These are phyloP conservation scores for Claviceps pusilla DNA, from an alignment of 2,329 filamentous ascomycete genomes.

Conservation along the genomic window DNA sequence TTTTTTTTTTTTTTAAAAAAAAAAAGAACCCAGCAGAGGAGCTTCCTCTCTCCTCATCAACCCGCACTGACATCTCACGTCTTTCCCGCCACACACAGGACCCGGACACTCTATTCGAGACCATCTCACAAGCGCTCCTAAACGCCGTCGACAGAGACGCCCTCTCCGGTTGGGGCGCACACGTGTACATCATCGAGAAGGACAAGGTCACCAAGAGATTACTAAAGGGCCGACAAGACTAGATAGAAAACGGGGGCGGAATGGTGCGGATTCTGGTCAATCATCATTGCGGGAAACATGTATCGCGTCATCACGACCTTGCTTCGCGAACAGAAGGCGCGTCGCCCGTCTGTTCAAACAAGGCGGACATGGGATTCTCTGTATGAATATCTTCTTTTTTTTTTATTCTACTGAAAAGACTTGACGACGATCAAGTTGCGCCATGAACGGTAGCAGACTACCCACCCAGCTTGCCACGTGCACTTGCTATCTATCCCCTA, in stretches of 20 bases:
- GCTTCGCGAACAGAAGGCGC: not conserved
- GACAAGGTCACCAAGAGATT: constrained; percentile 98
- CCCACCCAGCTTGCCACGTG: too few species aligned
- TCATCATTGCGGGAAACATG: constrained; percentile 1
- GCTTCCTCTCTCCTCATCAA: too few species aligned
- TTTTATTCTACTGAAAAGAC: constrained; percentile 1
- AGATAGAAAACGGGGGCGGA: constrained; percentile 17
- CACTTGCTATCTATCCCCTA: too few species aligned
- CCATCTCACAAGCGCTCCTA: constrained; percentile 85
- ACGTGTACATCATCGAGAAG: constrained; percentile 99
- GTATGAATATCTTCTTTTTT: not conserved
- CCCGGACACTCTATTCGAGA: constrained; percentile 94
- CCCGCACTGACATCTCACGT: not conserved
- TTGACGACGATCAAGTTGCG: constrained; percentile 4
- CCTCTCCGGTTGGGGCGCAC: constrained; percentile 91
- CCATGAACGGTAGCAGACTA: not conserved
- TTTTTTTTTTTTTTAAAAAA: too few species aligned
- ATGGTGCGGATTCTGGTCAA: not conserved
- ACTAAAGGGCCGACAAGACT: constrained; percentile 94
- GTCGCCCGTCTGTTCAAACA: not conserved
- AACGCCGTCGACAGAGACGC: constrained; percentile 96
- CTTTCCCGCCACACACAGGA: constrained; percentile 32
- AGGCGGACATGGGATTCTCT: constrained; percentile 1
- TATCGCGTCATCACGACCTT: not conserved
- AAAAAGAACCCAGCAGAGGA: too few species aligned